phyloP scores from a whole-genome alignment of 352 stramenopile genomes.

The Pythium dissimile region DNA sequence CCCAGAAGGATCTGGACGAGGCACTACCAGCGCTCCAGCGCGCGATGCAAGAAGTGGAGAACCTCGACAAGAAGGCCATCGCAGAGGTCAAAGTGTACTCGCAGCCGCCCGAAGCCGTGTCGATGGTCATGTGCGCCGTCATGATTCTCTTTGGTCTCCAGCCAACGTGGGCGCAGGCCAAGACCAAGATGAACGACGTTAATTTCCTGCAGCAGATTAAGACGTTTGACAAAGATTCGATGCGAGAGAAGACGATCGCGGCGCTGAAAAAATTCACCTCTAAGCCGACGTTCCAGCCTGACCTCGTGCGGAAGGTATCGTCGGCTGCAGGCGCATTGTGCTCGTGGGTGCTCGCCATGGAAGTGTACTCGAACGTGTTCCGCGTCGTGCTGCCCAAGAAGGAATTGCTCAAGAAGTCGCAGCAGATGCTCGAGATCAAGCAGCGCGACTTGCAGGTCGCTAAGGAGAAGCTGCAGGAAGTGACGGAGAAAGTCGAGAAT shows the following conservation, averaged over 20 bases:
- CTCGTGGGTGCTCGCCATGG: conserved; percentile 91
- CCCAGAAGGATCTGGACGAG: conserved; percentile 93
- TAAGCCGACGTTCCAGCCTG: conserved; percentile 78
- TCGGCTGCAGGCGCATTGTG: conserved; percentile 86
- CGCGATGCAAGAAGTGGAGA: conserved; percentile 93
- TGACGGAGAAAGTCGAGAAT: conserved; percentile 90
- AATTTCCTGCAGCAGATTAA: conserved; percentile 95
- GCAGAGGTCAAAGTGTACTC: conserved; percentile 95
- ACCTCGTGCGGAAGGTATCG: conserved; percentile 90
- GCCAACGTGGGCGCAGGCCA: conserved; percentile 91
- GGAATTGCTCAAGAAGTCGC: conserved; percentile 82
- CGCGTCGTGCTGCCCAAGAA: conserved; percentile 90
- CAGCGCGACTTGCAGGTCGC: conserved; percentile 86
- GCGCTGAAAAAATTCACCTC: conserved; percentile 94
- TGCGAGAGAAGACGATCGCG: conserved; percentile 90
- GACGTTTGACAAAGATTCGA: conserved; percentile 95
- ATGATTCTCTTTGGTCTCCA: conserved; percentile 95
- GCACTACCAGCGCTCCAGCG: conserved; percentile 91
- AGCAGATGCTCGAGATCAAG: conserved; percentile 82
- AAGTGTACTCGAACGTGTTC: conserved; percentile 88
- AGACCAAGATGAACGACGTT: conserved; percentile 93
- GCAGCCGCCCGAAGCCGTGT: conserved; percentile 89
- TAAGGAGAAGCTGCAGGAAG: conserved; percentile 87
- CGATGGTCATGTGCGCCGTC: conserved; percentile 93
- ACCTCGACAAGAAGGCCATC: conserved; percentile 94